These are phyloP conservation scores for Chlamydomonas sp. DNA, from an alignment of 139 green algal genomes.

Conservation along the genomic window DNA sequence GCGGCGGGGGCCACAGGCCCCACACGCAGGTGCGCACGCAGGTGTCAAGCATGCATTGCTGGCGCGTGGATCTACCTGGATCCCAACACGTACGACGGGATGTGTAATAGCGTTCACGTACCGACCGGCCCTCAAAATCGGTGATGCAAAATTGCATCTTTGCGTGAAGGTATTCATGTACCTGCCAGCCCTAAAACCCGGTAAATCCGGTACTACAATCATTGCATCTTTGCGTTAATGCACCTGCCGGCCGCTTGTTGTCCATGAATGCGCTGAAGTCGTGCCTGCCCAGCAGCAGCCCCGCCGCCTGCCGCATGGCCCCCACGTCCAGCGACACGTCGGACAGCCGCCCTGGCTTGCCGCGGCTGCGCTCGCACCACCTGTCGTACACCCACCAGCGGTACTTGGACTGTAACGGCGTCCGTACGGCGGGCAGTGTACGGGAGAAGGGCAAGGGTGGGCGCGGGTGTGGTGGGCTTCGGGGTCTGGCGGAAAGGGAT, in stretches of 20 bases:
- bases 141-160: not conserved
- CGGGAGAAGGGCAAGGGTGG: not conserved
- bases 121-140: no score
- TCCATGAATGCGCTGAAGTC: constrained; percentile 62
- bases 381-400: constrained; percentile 60
- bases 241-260: constrained; percentile 53
- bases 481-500: no score
- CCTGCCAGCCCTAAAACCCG: not conserved
- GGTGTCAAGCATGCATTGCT: no score
- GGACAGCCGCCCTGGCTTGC: constrained; percentile 43
- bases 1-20: not conserved
- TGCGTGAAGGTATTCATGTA: not conserved
- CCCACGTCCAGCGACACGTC: constrained; percentile 50
- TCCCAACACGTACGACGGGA: no score
- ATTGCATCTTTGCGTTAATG: not conserved
- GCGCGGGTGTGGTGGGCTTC: not conserved
- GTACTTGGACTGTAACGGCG: constrained; percentile 35
- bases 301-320: constrained; percentile 49
- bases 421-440: not conserved
- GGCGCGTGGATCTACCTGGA: no score
- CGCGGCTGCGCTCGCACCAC: constrained; percentile 50
- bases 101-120: no score
- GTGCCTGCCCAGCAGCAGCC: constrained; percentile 46
- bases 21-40: no score
- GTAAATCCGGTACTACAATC: not conserved